Base-by-base conservation (phyloP, 345 rosid genomes). In the Aethionema arabicum region DNA sequence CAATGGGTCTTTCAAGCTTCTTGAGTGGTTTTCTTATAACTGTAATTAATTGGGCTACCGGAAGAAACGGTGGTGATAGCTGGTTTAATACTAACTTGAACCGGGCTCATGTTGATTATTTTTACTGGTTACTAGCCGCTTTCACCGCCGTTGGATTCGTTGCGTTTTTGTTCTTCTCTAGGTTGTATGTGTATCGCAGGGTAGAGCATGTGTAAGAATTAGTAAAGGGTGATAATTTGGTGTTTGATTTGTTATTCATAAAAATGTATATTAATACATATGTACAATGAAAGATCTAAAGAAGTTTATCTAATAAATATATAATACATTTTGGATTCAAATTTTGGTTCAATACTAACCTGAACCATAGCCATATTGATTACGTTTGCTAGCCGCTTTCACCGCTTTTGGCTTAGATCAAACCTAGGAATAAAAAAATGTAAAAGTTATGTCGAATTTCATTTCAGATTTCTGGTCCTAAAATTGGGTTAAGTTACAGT, bases 1-100 rank as follows among this genome's bases (percentile, higher is more conserved):
- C 87, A 4, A 43, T 79, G 30, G 98, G 95, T 37, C 62, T 85
- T 46, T 88, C 96, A 8, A 92, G 95, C 81, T 85, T 92, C 39
- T 4, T 81, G 27, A 89, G 84, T 21, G 84, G 74, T n/a, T 80
- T 69, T 1, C 73, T 89, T n/a, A 85, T 89, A 46, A 50, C 83
- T 0, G 71, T 70, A 27, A 87, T 89, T 51, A 79, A 83, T 57
- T 75, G 61, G 32, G 66, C 69, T 12, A 89, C 73, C 3, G 53
- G 73, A 11, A 69, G 63, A 53, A 15, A 31, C 2, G 82, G 32
- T 0, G 79, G 83, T 0, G 63, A 68, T 4, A 72, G 58, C 56
- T 92, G 96, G 95, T 76, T 92, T n/a, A 84, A 76, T 0, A 68
- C 81, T 67, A 87, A 92, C 73, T 52, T 89, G 4, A 92, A 92